Conservation (phyloP, 129 eudicot species). For the Smallanthus sonchifolius region DNA sequence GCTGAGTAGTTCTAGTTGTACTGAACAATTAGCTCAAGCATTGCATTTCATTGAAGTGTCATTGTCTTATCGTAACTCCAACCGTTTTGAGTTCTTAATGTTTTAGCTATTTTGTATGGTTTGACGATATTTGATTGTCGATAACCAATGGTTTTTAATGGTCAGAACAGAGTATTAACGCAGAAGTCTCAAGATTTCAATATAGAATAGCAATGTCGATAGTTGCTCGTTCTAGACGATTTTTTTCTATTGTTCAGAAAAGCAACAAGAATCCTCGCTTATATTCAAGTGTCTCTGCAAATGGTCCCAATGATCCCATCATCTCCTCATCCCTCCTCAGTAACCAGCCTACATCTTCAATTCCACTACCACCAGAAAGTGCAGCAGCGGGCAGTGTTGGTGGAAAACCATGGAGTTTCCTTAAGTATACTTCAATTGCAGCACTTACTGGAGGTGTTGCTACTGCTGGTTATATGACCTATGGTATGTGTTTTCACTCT, state of each 20-base stretch:
- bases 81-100: not conserved
- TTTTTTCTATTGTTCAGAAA: slow-evolving; percentile 31
- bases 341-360: slow-evolving; percentile 23
- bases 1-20: not conserved
- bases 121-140: not conserved
- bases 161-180: not conserved
- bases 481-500: slow-evolving; percentile 38
- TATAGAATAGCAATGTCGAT: slow-evolving; percentile 46
- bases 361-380: slow-evolving; percentile 40
- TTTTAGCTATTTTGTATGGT: not conserved
- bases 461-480: slow-evolving; percentile 71
- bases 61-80: not conserved
- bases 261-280: slow-evolving; percentile 31
- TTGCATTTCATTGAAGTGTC: not conserved
- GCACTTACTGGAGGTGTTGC: slow-evolving; percentile 65
- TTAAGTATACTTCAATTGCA: slow-evolving; percentile 49
- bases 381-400: slow-evolving; percentile 19
- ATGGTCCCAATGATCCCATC: slow-evolving; percentile 47
- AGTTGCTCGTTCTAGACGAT: slow-evolving; percentile 41
- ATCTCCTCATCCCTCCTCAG: slow-evolving; percentile 28
- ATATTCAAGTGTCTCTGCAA: slow-evolving; percentile 37
- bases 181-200: not conserved
- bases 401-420: slow-evolving; percentile 45
- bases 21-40: not conserved
- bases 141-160: not conserved